phyloP scores from a whole-genome alignment of 2,329 filamentous ascomycete species.

The Rugonectria rugulosa region DNA sequence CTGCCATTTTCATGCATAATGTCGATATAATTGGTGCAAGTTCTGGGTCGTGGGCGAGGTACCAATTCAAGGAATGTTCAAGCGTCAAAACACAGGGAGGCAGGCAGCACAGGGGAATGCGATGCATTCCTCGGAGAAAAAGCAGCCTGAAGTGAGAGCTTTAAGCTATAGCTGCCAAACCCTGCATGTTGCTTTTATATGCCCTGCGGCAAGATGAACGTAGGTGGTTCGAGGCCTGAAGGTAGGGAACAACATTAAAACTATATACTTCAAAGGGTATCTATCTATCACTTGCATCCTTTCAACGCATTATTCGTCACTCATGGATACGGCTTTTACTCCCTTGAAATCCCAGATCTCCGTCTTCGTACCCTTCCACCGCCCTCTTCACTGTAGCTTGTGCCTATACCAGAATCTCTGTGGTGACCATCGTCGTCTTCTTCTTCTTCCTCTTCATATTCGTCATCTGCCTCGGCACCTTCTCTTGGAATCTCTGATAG shows the following conservation, averaged over 20 bases:
- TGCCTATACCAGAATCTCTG: slow-evolving; percentile 61
- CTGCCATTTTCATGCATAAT: no score
- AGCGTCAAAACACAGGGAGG: no score
- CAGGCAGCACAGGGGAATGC: no score
- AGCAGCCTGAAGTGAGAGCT: no score
- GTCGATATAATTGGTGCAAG: no score
- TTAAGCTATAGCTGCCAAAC: no score
- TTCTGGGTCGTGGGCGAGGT: no score
- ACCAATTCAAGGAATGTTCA: no score
- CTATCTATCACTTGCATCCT: neutral
- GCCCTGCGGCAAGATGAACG: no score
- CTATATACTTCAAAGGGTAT: slow-evolving; percentile 3
- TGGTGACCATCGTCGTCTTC: slow-evolving; percentile 34
- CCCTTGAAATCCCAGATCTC: slow-evolving; percentile 35
- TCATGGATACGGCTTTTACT: slow-evolving; percentile 7
- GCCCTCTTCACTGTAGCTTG: slow-evolving; percentile 57
- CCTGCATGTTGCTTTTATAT: no score
- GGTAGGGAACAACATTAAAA: neutral
- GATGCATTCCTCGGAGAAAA: no score
- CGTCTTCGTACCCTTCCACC: slow-evolving; percentile 43
- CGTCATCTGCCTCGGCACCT: slow-evolving; percentile 56
- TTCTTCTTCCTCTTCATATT: slow-evolving; percentile 49
- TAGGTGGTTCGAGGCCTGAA: no score
- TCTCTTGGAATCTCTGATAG: slow-evolving; percentile 45
- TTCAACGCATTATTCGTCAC: slow-evolving; percentile 2